Evolutionary conservation across 768 basidiomycete genomes (phyloP), one percentile per base, ranked within the genome.

Genomic region (Russula virescens): DNA sequence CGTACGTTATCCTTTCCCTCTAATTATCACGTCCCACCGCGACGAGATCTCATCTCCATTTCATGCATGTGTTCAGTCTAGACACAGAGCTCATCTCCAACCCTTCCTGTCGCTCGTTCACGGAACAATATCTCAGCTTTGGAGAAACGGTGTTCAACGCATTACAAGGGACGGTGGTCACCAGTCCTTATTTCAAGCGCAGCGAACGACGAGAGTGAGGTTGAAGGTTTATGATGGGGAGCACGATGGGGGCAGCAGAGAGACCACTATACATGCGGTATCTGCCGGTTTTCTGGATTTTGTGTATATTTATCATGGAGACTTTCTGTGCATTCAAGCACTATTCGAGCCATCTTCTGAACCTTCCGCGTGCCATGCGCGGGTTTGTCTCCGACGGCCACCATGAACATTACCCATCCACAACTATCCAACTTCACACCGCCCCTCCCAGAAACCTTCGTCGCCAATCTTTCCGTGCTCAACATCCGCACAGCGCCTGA

Each of bases 141-240:
- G 96, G 96, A 55, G 96, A 98, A 75, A 85, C 87, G 5, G 74
- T 96, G 38, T 98, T 96, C 76, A 90, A 92, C 71, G 81, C 94
- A 73, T 77, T 88, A 40, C 88, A 94, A 69, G 87, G 84, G 13
- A 85, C 87, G 2, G 91, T 86, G n/a, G 90, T 97, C 65, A 93
- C 89, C 72, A 94, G 87, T 71, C 68, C 78, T 10, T 97, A 90
- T 71, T 98, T 90, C 78, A 87, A 82, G 78, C 81, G 80, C 69
- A 78, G 73, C 38, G 13, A 38, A 38, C 31, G 31, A 58, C 74
- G 69, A 73, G 76, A 73, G 68, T 78, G 69, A 74, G 19, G 35
- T 11, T 25, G 55, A 10, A 45, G 49, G 46, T 26, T 18, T n/a
- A n/a, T n/a, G 31, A 11, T 45, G 48, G 35, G 45, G 46, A 31